These are phyloP conservation scores for Hymenoscyphus linearis DNA, from an alignment of 2,329 filamentous ascomycete species.

Conservation along the genomic window DNA sequence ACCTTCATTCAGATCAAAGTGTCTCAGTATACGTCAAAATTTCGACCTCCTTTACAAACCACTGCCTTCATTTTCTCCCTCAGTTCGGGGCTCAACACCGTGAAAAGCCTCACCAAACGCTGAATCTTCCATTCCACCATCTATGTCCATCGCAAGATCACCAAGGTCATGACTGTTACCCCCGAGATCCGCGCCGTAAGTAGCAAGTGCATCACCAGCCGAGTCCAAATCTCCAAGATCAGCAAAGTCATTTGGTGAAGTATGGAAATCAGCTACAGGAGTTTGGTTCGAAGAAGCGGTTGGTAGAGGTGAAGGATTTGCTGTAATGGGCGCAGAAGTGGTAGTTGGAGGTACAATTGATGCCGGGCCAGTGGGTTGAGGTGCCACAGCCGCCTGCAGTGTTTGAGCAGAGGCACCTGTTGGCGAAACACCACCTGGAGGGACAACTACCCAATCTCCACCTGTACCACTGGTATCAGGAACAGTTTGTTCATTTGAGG, in stretches of 20 bases:
- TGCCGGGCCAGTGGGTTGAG: conserved; percentile 6
- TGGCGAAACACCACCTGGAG: conserved; percentile 40
- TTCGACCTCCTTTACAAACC: background rate
- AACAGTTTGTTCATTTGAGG: conserved; percentile 19
- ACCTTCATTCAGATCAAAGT: background rate
- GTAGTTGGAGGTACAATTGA: conserved; percentile 10
- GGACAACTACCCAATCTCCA: conserved; percentile 72
- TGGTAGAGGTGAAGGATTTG: conserved; percentile 11
- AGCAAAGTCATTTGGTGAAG: conserved; percentile 55
- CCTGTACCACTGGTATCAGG: conserved; percentile 44
- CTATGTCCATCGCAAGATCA: conserved; percentile 50
- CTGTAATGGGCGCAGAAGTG: conserved; percentile 5
- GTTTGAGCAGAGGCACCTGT: conserved; percentile 16
- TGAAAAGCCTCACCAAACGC: conserved; percentile 83
- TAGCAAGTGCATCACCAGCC: conserved; percentile 65
- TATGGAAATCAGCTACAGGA: conserved; percentile 24
- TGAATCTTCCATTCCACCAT: conserved; percentile 69
- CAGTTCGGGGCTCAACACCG: conserved; percentile 40
- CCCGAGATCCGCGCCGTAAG: conserved; percentile 53
- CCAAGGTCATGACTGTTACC: conserved; percentile 40
- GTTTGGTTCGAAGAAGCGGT: conserved; percentile 18
- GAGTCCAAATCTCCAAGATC: conserved; percentile 63
- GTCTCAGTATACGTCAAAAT: background rate
- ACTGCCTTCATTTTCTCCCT: conserved; percentile 18
- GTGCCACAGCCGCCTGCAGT: conserved; percentile 15